Conservation (phyloP, 768 basidiomycete genomes). For the Cubamyces lactineus region DNA sequence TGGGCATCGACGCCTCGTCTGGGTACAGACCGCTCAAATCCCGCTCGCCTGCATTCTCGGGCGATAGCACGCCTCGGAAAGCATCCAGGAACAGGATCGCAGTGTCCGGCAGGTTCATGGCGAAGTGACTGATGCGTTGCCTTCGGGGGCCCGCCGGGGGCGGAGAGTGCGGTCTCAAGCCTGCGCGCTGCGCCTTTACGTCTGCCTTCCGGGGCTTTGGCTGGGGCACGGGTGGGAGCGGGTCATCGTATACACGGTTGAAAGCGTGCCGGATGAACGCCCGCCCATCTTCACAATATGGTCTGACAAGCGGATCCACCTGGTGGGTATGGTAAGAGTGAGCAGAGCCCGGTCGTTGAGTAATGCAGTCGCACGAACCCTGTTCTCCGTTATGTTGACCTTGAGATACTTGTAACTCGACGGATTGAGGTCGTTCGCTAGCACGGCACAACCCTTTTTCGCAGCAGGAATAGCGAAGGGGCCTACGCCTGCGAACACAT, state of each 20-base stretch:
- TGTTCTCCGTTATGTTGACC: conserved; percentile 75
- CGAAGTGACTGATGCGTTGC: conserved; percentile 75
- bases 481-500: conserved; percentile 97
- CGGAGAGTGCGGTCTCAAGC: conserved; percentile 5
- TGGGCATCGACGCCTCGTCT: conserved; percentile 60
- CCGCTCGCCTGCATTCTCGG: conserved; percentile 43
- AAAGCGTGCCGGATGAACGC: conserved; percentile 76
- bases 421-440: conserved; percentile 96
- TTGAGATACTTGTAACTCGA: conserved; percentile 76
- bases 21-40: conserved; percentile 50
- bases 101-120: conserved; percentile 97
- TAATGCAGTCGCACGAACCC: conserved; percentile 49
- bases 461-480: conserved; percentile 95
- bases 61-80: conserved; percentile 71
- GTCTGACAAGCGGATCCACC: conserved; percentile 72
- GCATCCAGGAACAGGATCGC: conserved; percentile 90
- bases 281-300: conserved; percentile 83
- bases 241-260: conserved; percentile 55
- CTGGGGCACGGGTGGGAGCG: conserved; percentile 48
- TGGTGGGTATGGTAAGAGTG: conserved; percentile 33
- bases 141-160: conserved; percentile 41
- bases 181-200: conserved; percentile 48
- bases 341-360: background rate
- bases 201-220: conserved; percentile 36
- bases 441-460: conserved; percentile 85